These are phyloP conservation scores for Entrophospora sp. DNA, from an alignment of 192 early-diverging fungal species.

Conservation along the genomic window DNA sequence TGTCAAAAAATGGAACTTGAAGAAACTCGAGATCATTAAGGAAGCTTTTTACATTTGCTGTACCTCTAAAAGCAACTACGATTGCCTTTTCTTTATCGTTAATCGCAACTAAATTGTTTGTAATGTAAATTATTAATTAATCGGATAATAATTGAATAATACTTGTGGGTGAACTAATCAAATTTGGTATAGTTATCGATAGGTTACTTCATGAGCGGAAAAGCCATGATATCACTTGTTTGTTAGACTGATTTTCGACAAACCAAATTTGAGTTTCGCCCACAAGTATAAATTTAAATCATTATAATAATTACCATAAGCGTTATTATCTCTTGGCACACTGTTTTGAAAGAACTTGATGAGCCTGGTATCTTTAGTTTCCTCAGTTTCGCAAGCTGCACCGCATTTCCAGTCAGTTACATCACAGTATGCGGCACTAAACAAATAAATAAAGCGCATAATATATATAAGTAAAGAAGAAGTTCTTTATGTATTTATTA, in stretches of 20 bases:
- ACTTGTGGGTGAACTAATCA: too few relatives aligned
- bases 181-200: too few relatives aligned
- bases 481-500: neutral
- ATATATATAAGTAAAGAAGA: neutral
- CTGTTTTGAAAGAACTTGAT: neutral
- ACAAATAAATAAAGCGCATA: neutral
- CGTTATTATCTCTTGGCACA: constrained; percentile 1
- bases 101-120: neutral
- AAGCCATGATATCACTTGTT: too few relatives aligned
- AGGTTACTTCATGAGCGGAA: too few relatives aligned
- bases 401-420: constrained; percentile 12
- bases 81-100: constrained; percentile 4
- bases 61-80: neutral
- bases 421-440: constrained; percentile 7
- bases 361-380: neutral
- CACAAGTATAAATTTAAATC: too few relatives aligned
- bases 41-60: neutral
- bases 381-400: neutral
- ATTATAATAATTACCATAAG: too few relatives aligned
- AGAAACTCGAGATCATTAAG: neutral
- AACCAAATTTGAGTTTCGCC: too few relatives aligned
- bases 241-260: too few relatives aligned
- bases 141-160: too few relatives aligned
- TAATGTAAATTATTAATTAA: too few relatives aligned
- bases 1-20: neutral